Base-by-base conservation (phyloP, 345 rosid genomes). In the Microthlaspi erraticum region DNA sequence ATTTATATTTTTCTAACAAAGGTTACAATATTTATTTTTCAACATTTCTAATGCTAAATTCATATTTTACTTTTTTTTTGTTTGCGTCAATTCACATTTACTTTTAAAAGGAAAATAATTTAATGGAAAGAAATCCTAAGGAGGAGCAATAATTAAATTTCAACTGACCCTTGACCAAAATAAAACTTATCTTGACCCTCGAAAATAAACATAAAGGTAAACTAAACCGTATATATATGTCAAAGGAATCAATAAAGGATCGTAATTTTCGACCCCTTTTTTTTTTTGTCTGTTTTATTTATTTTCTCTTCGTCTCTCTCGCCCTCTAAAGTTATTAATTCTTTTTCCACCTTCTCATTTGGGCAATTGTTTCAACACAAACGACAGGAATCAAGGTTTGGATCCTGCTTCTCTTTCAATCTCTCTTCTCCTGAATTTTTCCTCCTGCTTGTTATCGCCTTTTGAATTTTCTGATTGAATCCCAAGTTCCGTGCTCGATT, bases 331-430 rank as follows among this genome's bases (percentile, higher is more conserved):
- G 20, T 31, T 29, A 59, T 26, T 49, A 0, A 26, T 26, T 2
- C 4, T 42, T 33, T 16, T 60, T 29, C 20, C 53, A 38, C 16
- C 7, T 60, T 43, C 42, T 43, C 42, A 6, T 19, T 49, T 53
- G 53, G 20, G 44, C n/a, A 32, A 57, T 49, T 66, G 55, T 17
- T 59, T 33, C 64, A 54, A 53, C 8, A 29, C 8, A 29, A 10
- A 45, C 69, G 7, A 62, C 70, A 55, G 31, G 46, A 62, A 54
- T 52, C 60, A 53, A 75, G 79, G 79, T 75, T 36, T 54, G 73
- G 11, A 60, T 75, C 58, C 50, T 53, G 62, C 14, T 6, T 32
- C 59, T n/a, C 39, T 46, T 65, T 39, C 31, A 7, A 66, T 20
- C 68, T 26, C 34, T 61, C 37, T 12, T 51, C 36, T 55, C 18